Evolutionary conservation across 2,329 filamentous ascomycete species (phyloP), one percentile per base, ranked within the genome.

Genomic region (Fragosphaeria purpurea): DNA sequence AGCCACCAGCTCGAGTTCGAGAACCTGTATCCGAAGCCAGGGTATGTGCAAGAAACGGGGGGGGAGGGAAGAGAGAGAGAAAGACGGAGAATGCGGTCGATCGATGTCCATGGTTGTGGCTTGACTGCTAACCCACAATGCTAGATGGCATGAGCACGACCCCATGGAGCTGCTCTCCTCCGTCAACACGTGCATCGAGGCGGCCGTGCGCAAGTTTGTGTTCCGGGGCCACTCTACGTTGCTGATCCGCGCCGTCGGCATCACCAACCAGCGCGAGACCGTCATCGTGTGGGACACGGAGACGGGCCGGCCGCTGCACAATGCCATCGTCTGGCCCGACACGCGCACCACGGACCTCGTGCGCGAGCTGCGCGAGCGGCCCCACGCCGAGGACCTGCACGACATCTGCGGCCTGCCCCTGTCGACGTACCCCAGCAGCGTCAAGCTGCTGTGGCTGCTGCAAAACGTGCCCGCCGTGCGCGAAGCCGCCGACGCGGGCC

Each of bases 181-280:
- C 1, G 87, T 91, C 35, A 79, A 88, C 61, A 76, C 76, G 55
- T 95, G 89, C 67, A 89, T 95, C 58, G 83, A 88, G 57, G 78
- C 80, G 56, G 86, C 86, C 0, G 79, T 84, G 55, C 77, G 81
- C 61, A 71, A 83, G 39, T 94, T 95, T 67, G 67, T 79, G 44
- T 72, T 76, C n/a, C 70, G 80, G 51, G 88, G 88, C 53, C 77
- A 88, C 67, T 73, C 76, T 32, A 72, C 76, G 53, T 74, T 76
- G 48, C 77, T 85, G 59, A 87, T 95, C 62, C 84, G 79, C 63
- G 79, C 85, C 9, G 75, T 95, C 57, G 89, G 89, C 51, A 86
- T 95, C 63, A 94, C 88, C 53, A 94, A 90, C 68, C 88, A 95
- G 71, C 82, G 89, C 63, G 89, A 95, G 67, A 95, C 89, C 1